Conservation (phyloP, 202 grass and related monocot genomes). For the Elaeis oleifera region DNA sequence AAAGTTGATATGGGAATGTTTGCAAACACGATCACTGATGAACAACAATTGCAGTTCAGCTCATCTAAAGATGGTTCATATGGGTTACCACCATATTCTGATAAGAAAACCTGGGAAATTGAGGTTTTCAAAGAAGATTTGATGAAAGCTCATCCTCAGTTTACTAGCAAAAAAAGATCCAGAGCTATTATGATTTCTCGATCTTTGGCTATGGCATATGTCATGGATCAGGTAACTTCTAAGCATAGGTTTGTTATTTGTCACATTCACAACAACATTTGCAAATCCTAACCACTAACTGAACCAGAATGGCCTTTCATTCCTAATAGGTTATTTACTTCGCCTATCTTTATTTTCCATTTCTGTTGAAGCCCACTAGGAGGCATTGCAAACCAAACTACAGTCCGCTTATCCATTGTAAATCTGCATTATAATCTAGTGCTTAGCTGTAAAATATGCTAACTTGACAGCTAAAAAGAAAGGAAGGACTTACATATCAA, state of each 20-base stretch:
- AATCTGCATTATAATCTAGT: no score
- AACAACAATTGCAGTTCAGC: conserved; percentile 21
- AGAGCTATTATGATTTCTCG: conserved; percentile 52
- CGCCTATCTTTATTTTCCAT: no score
- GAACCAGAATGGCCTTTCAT: no score
- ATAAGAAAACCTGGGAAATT: conserved; percentile 33
- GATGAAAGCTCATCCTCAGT: conserved; percentile 27
- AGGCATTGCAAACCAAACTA: no score
- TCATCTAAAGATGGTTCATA: conserved; percentile 21
- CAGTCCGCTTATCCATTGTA: no score
- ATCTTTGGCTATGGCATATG: conserved; percentile 69
- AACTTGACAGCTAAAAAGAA: no score
- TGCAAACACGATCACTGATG: conserved; percentile 14
- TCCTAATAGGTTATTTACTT: no score
- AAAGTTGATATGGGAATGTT: conserved; percentile 30
- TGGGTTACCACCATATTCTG: conserved; percentile 21
- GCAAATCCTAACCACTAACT: no score
- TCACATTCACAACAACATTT: no score
- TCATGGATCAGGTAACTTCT: conserved; percentile 72
- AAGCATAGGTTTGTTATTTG: neutral
- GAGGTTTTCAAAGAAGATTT: conserved; percentile 41
- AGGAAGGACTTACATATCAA: no score
- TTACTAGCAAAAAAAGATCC: conserved; percentile 47
- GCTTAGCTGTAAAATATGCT: no score
- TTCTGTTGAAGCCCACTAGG: no score